Base-by-base conservation (phyloP, 352 stramenopile species). In the Globisporangium emineosum region DNA sequence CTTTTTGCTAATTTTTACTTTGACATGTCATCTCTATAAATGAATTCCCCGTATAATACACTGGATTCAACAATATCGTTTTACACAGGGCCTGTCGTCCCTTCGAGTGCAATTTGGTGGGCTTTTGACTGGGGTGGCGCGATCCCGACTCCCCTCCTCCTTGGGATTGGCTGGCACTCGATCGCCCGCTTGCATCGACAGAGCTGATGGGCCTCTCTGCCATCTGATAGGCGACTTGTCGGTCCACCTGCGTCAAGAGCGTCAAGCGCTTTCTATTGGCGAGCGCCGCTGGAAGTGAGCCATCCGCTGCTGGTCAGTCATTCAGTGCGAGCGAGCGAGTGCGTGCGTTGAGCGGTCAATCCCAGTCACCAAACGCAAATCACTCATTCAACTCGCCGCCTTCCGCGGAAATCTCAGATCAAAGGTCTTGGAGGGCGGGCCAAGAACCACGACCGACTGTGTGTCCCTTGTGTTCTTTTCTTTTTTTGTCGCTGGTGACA, bases 221-320 rank as follows among this genome's bases (percentile, higher is more conserved):
- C 51, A 57, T 29, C 51, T 57, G 51, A 57, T 21, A 40, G 32
- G 15, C 27, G 51, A 57, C 51, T 57, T 57, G 51, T 57, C 50
- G 37, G 50, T 37, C 49, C 29, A 29, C 27, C 15, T 43, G 37
- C 40, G 6, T 47, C 40, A 47, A 47, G 40, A 23, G 40, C 40
- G 50, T 56, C 27, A 57, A 57, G 51, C 51, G 51, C 21, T 57
- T 57, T 42, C 51, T 57, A 57, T 57, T 57, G 51, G 29, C 51
- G 51, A 27, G 37, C 15, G 17, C 7, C 35, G 29, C 51, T 29
- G 51, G 51, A 57, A 57, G 51, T 57, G 51, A 57, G 51, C 51
- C 51, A 57, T 57, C 51, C 25, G 9, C 51, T 15, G 27, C 40
- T 27, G 35, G 17, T 54, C 47, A 54, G 9, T 54, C 47, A 30